These are phyloP conservation scores for Zygoascus hellenicus DNA, from an alignment of 1,139 yeast species.

Conservation along the genomic window DNA sequence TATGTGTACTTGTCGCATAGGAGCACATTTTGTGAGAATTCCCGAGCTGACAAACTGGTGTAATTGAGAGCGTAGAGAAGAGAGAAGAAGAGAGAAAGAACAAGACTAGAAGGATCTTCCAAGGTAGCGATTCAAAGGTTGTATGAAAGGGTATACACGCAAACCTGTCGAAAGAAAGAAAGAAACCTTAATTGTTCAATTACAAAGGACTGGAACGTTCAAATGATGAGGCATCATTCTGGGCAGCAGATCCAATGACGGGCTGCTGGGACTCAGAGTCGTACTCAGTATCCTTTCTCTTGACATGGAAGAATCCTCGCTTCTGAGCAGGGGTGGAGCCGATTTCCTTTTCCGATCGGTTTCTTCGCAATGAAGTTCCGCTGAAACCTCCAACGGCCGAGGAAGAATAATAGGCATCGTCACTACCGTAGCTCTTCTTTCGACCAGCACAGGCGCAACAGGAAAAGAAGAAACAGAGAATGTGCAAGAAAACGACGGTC, in stretches of 20 bases:
- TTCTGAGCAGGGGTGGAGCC: constrained; percentile 7
- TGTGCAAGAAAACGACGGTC: constrained; percentile 49
- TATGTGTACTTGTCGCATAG: too few species aligned
- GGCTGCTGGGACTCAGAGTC: constrained; percentile 21
- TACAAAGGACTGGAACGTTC: constrained; percentile 2
- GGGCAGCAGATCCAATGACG: constrained; percentile 12
- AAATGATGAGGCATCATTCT: constrained; percentile 19
- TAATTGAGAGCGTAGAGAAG: too few species aligned
- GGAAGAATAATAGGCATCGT: constrained; percentile 9
- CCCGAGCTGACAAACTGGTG: too few species aligned
- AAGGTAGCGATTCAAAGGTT: too few species aligned
- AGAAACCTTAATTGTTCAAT: not conserved
- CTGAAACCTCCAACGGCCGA: constrained; percentile 9
- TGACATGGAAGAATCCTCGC: constrained; percentile 18
- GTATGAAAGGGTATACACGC: too few species aligned
- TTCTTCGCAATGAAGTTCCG: constrained; percentile 9
- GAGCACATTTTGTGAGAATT: too few species aligned
- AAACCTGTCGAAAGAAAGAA: too few species aligned
- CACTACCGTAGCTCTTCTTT: constrained; percentile 14
- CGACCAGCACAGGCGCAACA: constrained; percentile 26
- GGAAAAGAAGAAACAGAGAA: constrained; percentile 34
- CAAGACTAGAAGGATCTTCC: too few species aligned
- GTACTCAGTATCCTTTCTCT: constrained; percentile 10
- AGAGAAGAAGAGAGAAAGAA: too few species aligned
- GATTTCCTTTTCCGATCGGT: constrained; percentile 4